Evolutionary conservation across 2,329 filamentous ascomycete genomes (phyloP).

Genomic region (Didymella segeticola): DNA sequence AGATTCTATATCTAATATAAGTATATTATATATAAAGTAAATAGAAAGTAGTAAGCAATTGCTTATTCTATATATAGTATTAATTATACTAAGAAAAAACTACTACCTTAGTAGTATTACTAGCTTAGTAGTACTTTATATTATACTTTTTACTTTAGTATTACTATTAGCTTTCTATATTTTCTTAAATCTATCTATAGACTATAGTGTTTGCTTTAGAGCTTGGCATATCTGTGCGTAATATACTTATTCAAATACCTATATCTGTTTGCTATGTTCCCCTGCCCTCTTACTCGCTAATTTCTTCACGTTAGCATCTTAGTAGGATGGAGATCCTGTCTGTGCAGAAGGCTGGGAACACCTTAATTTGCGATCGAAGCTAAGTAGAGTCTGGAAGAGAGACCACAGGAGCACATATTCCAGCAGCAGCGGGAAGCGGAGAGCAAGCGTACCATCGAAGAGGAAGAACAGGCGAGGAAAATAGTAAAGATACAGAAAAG

Average conservation of each 20-base stretch:
- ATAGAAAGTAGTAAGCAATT: too few species aligned
- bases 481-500: slow-evolving; percentile 37
- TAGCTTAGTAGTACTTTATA: too few species aligned
- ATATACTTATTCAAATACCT: slow-evolving; percentile 45
- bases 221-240: slow-evolving; percentile 44
- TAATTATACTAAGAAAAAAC: too few species aligned
- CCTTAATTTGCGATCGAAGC: slow-evolving; percentile 80
- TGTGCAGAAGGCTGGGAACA: slow-evolving; percentile 84
- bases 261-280: slow-evolving; percentile 57
- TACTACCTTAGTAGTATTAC: too few species aligned
- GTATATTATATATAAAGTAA: too few species aligned
- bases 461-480: slow-evolving; percentile 50
- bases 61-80: too few species aligned
- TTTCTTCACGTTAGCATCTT: slow-evolving; percentile 70
- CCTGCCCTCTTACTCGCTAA: slow-evolving; percentile 65
- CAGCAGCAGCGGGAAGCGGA: slow-evolving; percentile 96
- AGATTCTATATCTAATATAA: too few species aligned
- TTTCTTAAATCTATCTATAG: too few species aligned
- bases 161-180: too few species aligned
- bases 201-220: too few species aligned
- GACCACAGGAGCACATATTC: slow-evolving; percentile 96
- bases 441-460: slow-evolving; percentile 72
- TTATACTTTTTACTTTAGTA: too few species aligned
- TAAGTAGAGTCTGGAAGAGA: slow-evolving; percentile 89
- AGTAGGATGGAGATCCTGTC: slow-evolving; percentile 89